phyloP scores from a whole-genome alignment of 805 yeast genomes.

The Ogataea nitratoaversa region DNA sequence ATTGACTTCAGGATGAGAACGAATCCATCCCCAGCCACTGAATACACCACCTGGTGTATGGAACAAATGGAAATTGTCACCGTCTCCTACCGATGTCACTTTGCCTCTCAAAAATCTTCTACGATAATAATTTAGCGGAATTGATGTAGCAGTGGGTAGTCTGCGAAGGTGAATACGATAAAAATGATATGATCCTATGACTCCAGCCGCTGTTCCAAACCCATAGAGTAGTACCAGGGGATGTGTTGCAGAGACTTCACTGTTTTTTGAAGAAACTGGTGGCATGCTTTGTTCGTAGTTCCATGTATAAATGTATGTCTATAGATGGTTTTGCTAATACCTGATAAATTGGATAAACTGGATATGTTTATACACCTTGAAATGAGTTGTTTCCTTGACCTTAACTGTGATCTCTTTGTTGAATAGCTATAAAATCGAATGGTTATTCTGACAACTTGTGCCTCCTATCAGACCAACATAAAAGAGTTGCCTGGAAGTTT shows the following conservation, averaged over 20 bases:
- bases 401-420: no score
- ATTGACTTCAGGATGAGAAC: conserved; percentile 58
- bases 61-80: conserved; percentile 87
- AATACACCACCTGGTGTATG: conserved; percentile 90
- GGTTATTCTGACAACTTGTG: no score
- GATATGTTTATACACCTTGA: no score
- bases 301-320: no score
- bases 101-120: conserved; percentile 54
- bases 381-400: no score
- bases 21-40: conserved; percentile 92
- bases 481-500: no score
- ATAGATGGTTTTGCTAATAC: no score
- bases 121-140: conserved; percentile 46
- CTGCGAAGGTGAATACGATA: conserved; percentile 47
- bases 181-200: conserved; percentile 39
- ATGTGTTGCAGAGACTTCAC: conserved; percentile 19
- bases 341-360: no score
- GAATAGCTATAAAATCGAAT: no score
- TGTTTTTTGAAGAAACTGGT: background rate
- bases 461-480: no score
- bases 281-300: background rate
- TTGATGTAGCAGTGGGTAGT: conserved; percentile 42
- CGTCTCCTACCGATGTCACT: conserved; percentile 91
- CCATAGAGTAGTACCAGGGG: conserved; percentile 30
- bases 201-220: conserved; percentile 25